Percentiles rank a stretch among this genome's conserved stretches.
Conservation (phyloP, 805 yeast species). For the Metschnikowia aberdeeniae region DNA sequence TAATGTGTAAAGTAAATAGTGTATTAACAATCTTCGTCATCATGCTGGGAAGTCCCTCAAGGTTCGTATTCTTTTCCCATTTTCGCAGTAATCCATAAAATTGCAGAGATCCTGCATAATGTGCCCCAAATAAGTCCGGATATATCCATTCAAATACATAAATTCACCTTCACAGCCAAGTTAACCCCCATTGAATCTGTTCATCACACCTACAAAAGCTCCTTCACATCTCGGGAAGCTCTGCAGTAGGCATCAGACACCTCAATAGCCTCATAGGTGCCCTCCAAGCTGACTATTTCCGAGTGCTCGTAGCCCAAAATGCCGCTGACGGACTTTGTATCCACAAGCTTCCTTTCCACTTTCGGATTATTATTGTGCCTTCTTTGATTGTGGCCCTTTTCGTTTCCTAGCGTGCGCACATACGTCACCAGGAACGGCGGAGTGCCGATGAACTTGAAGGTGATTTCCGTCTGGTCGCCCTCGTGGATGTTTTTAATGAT, state of each 20-base stretch:
- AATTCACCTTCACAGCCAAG: background rate
- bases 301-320: constrained; percentile 67
- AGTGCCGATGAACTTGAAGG: constrained; percentile 75
- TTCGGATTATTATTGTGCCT: constrained; percentile 1
- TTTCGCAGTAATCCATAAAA: no score
- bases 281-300: constrained; percentile 79
- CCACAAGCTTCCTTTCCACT: constrained; percentile 29
- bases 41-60: no score
- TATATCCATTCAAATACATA: background rate
- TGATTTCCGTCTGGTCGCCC: constrained; percentile 89
- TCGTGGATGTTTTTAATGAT: constrained; percentile 82
- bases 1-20: no score
- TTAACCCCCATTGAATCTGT: background rate
- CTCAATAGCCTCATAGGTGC: constrained; percentile 89
- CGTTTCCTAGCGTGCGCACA: constrained; percentile 58
- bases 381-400: constrained; percentile 13
- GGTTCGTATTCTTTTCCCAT: no score
- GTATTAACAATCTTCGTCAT: no score
- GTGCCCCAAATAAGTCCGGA: no score
- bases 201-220: constrained; percentile 7
- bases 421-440: constrained; percentile 91
- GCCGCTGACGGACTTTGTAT: constrained; percentile 61
- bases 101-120: no score
- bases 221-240: constrained; percentile 18
- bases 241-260: constrained; percentile 80